These are phyloP conservation scores for Strobilomyces dryophilus DNA, from an alignment of 768 basidiomycete genomes.

Conservation along the genomic window DNA sequence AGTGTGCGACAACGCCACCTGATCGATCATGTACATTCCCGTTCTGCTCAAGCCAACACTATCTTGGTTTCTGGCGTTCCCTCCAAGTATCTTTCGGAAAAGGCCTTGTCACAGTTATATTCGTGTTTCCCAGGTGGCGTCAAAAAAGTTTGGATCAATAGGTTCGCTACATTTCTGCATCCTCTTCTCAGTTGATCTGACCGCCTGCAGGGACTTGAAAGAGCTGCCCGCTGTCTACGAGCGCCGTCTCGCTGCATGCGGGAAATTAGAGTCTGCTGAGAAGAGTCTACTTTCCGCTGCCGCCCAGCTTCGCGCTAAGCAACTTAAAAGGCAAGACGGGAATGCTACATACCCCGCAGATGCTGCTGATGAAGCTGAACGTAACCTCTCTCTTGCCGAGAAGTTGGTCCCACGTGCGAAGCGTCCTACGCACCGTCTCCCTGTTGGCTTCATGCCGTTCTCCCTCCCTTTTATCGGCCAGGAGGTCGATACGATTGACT, in stretches of 20 bases:
- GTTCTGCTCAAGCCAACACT: constrained; percentile 83
- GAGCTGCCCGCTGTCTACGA: constrained; percentile 83
- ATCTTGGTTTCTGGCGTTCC: constrained; percentile 91
- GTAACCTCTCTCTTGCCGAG: constrained; percentile 37
- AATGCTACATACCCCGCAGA: constrained; percentile 17
- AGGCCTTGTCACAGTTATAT: constrained; percentile 64
- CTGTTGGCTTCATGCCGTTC: constrained; percentile 47
- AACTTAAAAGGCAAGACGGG: constrained; percentile 41
- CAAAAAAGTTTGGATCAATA: constrained; percentile 87
- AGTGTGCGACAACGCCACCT: constrained; percentile 78
- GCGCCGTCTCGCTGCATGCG: constrained; percentile 64
- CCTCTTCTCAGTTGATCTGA: not conserved
- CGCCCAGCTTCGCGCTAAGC: constrained; percentile 59
- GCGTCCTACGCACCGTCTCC: constrained; percentile 78
- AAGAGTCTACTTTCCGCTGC: constrained; percentile 74
- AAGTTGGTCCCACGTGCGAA: constrained; percentile 62
- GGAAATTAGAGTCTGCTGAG: constrained; percentile 85
- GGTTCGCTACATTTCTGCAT: constrained; percentile 36
- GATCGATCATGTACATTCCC: constrained; percentile 66
- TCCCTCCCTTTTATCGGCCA: constrained; percentile 67
- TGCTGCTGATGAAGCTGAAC: constrained; percentile 26
- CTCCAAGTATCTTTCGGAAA: constrained; percentile 65
- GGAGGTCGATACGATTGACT: constrained; percentile 92
- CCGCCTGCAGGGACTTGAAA: constrained; percentile 61
- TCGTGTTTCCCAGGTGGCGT: constrained; percentile 88